Conservation (phyloP, 2,329 filamentous ascomycete species). For the Chaetomiaceae sp. region DNA sequence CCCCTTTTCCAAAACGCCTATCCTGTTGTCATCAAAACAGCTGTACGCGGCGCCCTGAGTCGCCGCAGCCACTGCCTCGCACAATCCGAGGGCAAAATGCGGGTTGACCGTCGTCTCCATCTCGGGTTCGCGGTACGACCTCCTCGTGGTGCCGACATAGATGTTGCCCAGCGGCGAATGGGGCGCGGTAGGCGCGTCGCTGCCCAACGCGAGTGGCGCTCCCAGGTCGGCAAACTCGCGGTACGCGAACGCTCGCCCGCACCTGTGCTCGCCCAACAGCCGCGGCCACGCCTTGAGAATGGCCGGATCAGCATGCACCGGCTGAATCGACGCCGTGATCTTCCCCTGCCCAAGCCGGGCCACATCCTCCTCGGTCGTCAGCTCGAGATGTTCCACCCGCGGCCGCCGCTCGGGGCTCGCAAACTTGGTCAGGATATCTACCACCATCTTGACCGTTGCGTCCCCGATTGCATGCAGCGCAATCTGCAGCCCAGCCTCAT, state of each 20-base stretch:
- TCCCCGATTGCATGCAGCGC: constrained; percentile 65
- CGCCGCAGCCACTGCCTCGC: constrained; percentile 50
- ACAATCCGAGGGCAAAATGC: constrained; percentile 49
- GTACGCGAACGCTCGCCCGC: constrained; percentile 59
- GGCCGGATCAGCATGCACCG: constrained; percentile 56
- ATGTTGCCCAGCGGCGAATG: constrained; percentile 51
- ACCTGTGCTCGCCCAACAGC: constrained; percentile 50
- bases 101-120: constrained; percentile 44
- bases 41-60: constrained; percentile 54
- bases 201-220: constrained; percentile 53
- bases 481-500: constrained; percentile 52
- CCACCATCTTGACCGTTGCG: constrained; percentile 51
- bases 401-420: constrained; percentile 47
- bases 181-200: constrained; percentile 57
- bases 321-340: constrained; percentile 57
- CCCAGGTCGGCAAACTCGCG: constrained; percentile 54
- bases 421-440: constrained; percentile 49
- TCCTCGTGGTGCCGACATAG: constrained; percentile 55
- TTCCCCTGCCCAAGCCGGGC: constrained; percentile 52
- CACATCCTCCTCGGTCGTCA: constrained; percentile 52
- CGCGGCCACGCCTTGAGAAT: constrained; percentile 58
- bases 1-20: constrained; percentile 50
- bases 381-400: constrained; percentile 62
- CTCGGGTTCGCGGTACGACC: constrained; percentile 47
- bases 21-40: constrained; percentile 51